Base-by-base conservation (phyloP, 2,329 filamentous ascomycete genomes). In the Aspergillus piperis region DNA sequence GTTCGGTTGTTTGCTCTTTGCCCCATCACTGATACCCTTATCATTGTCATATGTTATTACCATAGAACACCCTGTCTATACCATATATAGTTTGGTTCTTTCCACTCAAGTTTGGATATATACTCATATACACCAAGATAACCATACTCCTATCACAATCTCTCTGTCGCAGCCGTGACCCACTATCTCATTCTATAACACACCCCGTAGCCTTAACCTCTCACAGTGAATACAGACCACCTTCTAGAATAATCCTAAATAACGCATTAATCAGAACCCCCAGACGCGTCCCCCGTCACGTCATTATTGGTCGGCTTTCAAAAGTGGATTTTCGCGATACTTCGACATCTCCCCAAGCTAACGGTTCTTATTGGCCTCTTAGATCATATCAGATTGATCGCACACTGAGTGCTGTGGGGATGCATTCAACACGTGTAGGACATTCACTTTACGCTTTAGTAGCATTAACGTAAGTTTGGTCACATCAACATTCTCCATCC, bases 11-110 rank as follows among this genome's bases (percentile, higher is more conserved):
- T 50, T 30, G 8, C 19, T 19, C 15, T 32, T 30, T 50, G 8
- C 10, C 25, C 47, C 25, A 30, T 50, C 47, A 50, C 30, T 50
- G 47, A 50, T 64, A 60, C 58, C 61, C 61, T 57, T 61, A 23
- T 13, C 41, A 47, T 42, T 48, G 47, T 8, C 42, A 25, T 32
- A 27, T 30, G 17, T 27, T 19, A 17, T 30, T n/a, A 13, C 13
- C 21, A 49, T 49, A 49, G 44, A 49, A 25, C 23, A 23, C 23
- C 2, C 44, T 13, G 15, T 49, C 44, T 23, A n/a, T 49, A 25
- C 13, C 44, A 36, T 36, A 36, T 36, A 36, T 36, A 49, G 44
- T 8, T 30, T 10, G 44, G 5, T 8, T 50, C 13, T 11, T 32
- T 27, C 17, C 23, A n/a, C 47, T 30, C 25, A 32, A 32, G 8